Percentiles rank a stretch among this genome's conserved stretches.
phyloP scores from a whole-genome alignment of 2,329 filamentous ascomycete genomes.

The Atkinsonella texensis region DNA sequence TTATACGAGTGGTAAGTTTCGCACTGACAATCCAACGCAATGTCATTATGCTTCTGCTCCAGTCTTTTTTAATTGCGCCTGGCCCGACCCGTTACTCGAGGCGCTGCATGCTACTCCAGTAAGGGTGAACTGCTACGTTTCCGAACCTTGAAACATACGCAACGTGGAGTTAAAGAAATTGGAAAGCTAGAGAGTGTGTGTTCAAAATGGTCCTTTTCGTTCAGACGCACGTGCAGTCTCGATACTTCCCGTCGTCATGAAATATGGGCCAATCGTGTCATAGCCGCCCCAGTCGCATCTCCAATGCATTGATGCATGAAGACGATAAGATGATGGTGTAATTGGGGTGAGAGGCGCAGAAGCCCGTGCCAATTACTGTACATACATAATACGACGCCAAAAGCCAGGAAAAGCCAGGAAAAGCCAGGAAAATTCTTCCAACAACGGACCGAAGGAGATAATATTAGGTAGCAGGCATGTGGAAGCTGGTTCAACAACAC shows the following conservation, averaged over 20 bases:
- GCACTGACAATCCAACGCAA: neutral
- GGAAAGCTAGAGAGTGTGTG: neutral
- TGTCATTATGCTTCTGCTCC: neutral
- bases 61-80: neutral
- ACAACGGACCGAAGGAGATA: neutral
- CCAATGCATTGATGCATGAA: slow-evolving; percentile 5
- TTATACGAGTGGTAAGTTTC: neutral
- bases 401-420: neutral
- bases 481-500: too few relatives aligned
- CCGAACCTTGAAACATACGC: too few relatives aligned
- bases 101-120: too few relatives aligned
- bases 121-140: too few relatives aligned
- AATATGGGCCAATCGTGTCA: slow-evolving; percentile 2
- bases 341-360: neutral
- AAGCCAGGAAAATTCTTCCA: neutral
- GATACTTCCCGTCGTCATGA: neutral
- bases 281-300: slow-evolving; percentile 1
- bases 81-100: too few relatives aligned
- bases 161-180: neutral
- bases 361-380: neutral
- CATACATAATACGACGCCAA: neutral
- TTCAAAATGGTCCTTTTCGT: neutral
- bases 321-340: neutral
- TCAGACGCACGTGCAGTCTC: neutral
- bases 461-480: neutral